Evolutionary conservation across 2,329 filamentous ascomycete species (phyloP).

Genomic region (Chaetothyriales sp.): DNA sequence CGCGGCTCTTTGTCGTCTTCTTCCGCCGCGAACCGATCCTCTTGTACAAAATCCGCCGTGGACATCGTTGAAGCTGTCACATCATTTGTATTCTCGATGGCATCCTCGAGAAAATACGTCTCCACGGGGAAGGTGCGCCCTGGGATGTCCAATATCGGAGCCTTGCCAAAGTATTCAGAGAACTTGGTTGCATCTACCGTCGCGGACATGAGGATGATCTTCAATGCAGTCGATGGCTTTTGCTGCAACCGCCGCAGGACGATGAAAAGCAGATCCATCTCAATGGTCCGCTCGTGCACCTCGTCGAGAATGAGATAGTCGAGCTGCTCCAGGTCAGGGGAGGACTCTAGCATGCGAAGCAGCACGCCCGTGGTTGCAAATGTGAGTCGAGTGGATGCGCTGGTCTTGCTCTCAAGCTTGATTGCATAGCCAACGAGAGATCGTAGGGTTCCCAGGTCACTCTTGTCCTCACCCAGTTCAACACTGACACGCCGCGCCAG

Average conservation of each 20-base stretch:
- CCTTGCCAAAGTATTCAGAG: constrained; percentile 66
- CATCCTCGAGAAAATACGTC: constrained; percentile 81
- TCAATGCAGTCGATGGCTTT: constrained; percentile 59
- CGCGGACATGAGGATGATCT: constrained; percentile 92
- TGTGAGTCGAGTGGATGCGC: constrained; percentile 66
- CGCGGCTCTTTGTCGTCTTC: constrained; percentile 26
- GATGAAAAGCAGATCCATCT: constrained; percentile 90
- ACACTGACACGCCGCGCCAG: constrained; percentile 85
- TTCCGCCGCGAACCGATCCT: constrained; percentile 18
- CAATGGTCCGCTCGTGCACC: constrained; percentile 90
- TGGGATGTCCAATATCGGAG: constrained; percentile 78
- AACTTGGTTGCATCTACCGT: constrained; percentile 89
- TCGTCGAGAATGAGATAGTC: constrained; percentile 95
- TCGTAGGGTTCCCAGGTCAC: constrained; percentile 65
- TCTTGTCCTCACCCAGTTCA: constrained; percentile 73
- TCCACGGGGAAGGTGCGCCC: constrained; percentile 88
- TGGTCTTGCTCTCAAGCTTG: constrained; percentile 75
- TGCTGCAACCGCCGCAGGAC: constrained; percentile 72
- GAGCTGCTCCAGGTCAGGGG: constrained; percentile 72
- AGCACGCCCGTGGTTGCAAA: constrained; percentile 81
- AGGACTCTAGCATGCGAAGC: constrained; percentile 91
- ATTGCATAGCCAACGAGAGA: constrained; percentile 94
- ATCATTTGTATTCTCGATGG: constrained; percentile 74
- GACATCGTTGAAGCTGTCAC: constrained; percentile 37
- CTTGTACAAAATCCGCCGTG: constrained; percentile 33